Evolutionary conservation across 2,329 filamentous ascomycete genomes (phyloP).

Genomic region (Phialophora verrucosa): DNA sequence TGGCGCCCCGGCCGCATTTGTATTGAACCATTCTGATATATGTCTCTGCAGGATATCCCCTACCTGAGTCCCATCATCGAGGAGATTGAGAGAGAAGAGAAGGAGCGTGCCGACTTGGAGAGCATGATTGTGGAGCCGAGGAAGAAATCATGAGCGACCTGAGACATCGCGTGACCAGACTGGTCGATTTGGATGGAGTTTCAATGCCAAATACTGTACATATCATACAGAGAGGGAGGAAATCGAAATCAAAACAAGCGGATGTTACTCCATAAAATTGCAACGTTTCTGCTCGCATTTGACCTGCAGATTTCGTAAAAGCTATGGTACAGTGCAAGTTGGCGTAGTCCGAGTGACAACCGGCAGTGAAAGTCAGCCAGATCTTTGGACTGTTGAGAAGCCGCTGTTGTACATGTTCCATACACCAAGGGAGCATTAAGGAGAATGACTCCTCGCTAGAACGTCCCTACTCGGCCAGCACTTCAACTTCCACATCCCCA

Average conservation of each 20-base stretch:
- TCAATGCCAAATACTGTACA: conserved; percentile 27
- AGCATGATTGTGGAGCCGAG: conserved; percentile 59
- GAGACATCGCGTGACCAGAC: not conserved
- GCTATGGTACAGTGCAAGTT: not conserved
- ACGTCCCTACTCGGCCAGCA: conserved; percentile 25
- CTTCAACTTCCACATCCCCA: conserved; percentile 69
- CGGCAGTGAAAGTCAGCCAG: not conserved
- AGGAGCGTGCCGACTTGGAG: conserved; percentile 72
- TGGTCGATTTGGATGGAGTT: not conserved
- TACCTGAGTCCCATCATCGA: conserved; percentile 72
- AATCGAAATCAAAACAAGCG: conserved; percentile 1
- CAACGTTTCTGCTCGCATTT: not conserved
- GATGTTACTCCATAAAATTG: not conserved
- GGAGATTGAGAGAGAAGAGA: conserved; percentile 70
- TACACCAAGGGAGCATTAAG: not conserved
- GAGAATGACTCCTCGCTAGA: not conserved
- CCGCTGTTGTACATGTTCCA: not conserved
- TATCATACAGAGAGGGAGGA: conserved; percentile 16
- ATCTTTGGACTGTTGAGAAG: not conserved
- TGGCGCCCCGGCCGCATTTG: not conserved
- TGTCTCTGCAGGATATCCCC: conserved; percentile 62
- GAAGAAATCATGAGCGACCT: conserved; percentile 19
- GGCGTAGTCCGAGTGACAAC: not conserved
- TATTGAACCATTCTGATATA: conserved; percentile 22
- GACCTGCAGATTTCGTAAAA: not conserved